phyloP scores from a whole-genome alignment of 1,284 basidiomycete species.

The Coriolopsis trogii region DNA sequence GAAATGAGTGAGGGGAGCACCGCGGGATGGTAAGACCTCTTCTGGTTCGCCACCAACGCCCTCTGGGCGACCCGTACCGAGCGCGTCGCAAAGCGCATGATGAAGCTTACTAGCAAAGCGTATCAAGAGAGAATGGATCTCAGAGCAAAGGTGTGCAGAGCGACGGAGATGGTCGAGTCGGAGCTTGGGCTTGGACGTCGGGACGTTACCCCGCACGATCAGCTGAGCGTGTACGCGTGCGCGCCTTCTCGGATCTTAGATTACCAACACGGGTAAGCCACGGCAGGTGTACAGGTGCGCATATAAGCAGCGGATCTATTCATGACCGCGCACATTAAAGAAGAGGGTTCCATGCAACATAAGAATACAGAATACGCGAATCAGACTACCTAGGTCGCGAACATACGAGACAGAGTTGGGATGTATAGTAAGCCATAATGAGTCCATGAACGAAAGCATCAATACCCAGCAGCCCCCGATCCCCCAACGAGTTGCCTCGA shows the following conservation, averaged over 20 bases:
- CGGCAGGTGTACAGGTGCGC: background rate
- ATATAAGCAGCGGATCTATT: background rate
- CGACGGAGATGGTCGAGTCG: background rate
- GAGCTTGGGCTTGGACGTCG: slow-evolving; percentile 1
- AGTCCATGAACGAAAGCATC: slow-evolving; percentile 24
- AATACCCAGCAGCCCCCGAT: slow-evolving; percentile 46
- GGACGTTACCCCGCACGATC: slow-evolving; percentile 17
- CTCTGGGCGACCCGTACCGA: slow-evolving; percentile 15
- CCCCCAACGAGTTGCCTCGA: slow-evolving; percentile 55
- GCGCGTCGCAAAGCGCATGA: slow-evolving; percentile 16
- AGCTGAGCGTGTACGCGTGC: slow-evolving; percentile 20
- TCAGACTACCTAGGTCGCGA: slow-evolving; percentile 19
- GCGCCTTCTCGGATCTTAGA: slow-evolving; percentile 7
- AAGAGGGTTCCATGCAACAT: slow-evolving; percentile 21
- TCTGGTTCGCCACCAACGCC: slow-evolving; percentile 6
- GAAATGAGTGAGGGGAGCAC: slow-evolving; percentile 75
- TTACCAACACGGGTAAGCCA: too few species aligned
- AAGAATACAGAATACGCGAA: slow-evolving; percentile 23
- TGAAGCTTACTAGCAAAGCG: background rate
- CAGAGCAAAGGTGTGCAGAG: background rate
- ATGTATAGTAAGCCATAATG: slow-evolving; percentile 11
- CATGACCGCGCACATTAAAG: slow-evolving; percentile 16
- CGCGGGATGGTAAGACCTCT: slow-evolving; percentile 60
- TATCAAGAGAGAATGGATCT: background rate
- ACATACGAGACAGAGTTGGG: slow-evolving; percentile 23